A percentile compares a stretch with the other conserved stretches of the same genome.
Conservation (phyloP, 2,329 filamentous ascomycete species). For the Aspergillus ustus region DNA sequence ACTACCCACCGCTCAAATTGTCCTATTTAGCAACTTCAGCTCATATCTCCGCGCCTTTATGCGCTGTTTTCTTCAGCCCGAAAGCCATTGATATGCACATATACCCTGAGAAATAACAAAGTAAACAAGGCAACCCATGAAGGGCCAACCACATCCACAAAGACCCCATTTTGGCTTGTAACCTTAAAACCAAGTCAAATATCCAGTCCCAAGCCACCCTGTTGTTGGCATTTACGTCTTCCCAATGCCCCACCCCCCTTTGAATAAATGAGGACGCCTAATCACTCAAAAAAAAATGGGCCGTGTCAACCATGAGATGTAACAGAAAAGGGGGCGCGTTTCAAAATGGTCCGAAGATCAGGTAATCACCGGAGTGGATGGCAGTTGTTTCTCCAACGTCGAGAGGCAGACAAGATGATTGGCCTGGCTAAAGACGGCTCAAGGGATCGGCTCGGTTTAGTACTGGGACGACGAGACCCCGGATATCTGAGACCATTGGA, state of each 20-base stretch:
- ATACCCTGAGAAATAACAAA: not conserved
- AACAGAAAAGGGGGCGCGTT: not conserved
- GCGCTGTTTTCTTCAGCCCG: not conserved
- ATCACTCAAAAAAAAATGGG: not conserved
- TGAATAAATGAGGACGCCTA: not conserved
- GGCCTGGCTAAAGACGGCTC: not conserved
- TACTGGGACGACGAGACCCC: not conserved
- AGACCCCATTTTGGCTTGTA: not conserved
- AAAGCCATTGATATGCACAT: not conserved
- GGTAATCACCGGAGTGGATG: not conserved
- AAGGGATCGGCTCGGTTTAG: not conserved
- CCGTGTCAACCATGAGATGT: not conserved
- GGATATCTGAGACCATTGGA: conserved; percentile 7
- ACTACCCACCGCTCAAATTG: not conserved
- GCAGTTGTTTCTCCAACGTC: not conserved
- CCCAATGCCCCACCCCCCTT: not conserved
- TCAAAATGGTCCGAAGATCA: not conserved
- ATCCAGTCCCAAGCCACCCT: not conserved
- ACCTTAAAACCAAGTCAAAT: not conserved
- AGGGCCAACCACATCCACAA: not conserved
- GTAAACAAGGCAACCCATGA: not conserved
- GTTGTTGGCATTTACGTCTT: not conserved
- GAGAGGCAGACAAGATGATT: not conserved
- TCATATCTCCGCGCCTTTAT: not conserved
- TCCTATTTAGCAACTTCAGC: not conserved